Evolutionary conservation across 2,329 filamentous ascomycete species (phyloP).

Genomic region (Pyrenochaeta sp.): DNA sequence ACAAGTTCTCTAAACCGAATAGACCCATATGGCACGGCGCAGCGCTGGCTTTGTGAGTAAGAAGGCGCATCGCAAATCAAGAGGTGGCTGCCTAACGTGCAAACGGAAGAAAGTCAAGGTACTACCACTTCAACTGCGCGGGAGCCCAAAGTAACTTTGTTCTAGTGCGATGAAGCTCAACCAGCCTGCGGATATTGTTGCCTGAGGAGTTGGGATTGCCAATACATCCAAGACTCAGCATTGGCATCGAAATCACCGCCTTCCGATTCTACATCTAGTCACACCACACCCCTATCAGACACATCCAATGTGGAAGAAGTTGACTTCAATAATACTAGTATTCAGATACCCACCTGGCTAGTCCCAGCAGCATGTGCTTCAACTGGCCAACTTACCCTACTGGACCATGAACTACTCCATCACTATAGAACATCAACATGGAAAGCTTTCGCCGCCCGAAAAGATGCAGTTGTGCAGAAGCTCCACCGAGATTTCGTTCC

Average conservation of each 20-base stretch:
- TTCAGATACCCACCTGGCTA: slow-evolving; percentile 18
- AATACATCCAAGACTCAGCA: slow-evolving; percentile 26
- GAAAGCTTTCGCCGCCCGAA: slow-evolving; percentile 29
- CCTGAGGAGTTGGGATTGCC: slow-evolving; percentile 32
- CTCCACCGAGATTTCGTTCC: slow-evolving; percentile 37
- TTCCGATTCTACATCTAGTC: neutral
- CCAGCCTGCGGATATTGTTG: slow-evolving; percentile 40
- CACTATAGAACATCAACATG: slow-evolving; percentile 38
- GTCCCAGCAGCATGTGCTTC: slow-evolving; percentile 28
- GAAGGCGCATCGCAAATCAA: slow-evolving; percentile 42
- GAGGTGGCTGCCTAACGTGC: slow-evolving; percentile 41
- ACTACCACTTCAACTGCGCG: neutral
- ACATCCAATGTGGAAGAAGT: slow-evolving; percentile 1
- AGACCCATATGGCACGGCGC: slow-evolving; percentile 31
- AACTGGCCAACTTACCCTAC: slow-evolving; percentile 26
- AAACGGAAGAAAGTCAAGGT: slow-evolving; percentile 49
- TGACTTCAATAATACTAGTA: slow-evolving; percentile 22
- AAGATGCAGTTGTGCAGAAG: slow-evolving; percentile 19
- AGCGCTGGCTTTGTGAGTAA: slow-evolving; percentile 43
- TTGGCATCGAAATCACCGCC: slow-evolving; percentile 7
- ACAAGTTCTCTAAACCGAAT: neutral
- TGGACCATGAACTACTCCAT: slow-evolving; percentile 34
- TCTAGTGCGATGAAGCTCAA: slow-evolving; percentile 41
- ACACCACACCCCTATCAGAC: neutral
- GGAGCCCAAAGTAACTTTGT: slow-evolving; percentile 1